Evolutionary conservation across 2,329 filamentous ascomycete species (phyloP), one percentile per base, ranked within the genome.

Genomic region (Eutypa lata): DNA sequence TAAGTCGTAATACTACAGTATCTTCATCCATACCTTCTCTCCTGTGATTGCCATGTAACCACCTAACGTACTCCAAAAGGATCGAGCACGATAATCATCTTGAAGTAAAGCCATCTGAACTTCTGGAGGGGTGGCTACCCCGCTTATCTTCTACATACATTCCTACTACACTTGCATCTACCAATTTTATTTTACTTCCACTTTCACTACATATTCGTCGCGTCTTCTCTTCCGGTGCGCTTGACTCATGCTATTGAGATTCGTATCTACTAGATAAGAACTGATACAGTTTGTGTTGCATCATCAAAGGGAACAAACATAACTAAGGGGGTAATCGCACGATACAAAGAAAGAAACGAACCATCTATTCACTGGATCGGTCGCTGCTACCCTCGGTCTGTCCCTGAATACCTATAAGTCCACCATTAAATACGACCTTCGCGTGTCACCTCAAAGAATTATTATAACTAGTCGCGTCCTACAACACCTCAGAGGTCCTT

Each of bases 301-400:
- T 45, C 42, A 45, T 45, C 42, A 45, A 45, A 45, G 42, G 22
- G 42, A 28, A 28, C 42, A 26, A 26, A 24, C 42, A 45, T 45
- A 45, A 24, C 22, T 26, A 24, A 18, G 42, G 26, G 16, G 13
- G 42, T 24, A 19, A 45, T 45, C 42, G n/a, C 42, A 45, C 42
- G 42, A 45, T 45, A 24, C 22, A 28, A 45, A 45, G 42, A 45
- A 45, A 45, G 42, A 45, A 45, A 45, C 42, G 42, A 18, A 45
- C 42, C 42, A 45, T 6, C 22, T 24, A 11, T 16, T 45, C 8
- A 18, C 22, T 8, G 16, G 14, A 28, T 13, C 42, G n/a, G n/a
- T 45, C 42, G 2, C 14, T 19, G 22, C 42, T 45, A 8, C 21
- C 13, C 42, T 28, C 42, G 22, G 42, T n/a, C 22, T 21, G 2